phyloP scores from a whole-genome alignment of 208 protist species.

The Trypanosoma congolense region DNA sequence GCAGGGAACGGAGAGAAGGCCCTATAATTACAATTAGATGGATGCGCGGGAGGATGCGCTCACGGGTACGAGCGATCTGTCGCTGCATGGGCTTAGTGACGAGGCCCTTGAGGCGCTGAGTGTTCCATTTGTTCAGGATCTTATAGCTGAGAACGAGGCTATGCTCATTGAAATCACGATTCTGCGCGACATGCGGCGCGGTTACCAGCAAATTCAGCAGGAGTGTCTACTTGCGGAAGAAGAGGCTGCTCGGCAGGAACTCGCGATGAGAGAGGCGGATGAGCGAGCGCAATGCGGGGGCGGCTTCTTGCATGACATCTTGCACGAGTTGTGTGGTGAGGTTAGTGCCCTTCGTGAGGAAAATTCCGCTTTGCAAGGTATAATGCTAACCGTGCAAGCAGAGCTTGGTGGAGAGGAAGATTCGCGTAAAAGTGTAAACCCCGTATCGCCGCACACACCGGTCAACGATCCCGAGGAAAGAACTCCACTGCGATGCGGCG shows the following conservation, averaged over 20 bases:
- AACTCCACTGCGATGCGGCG: slow-evolving; percentile 21
- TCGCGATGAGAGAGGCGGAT: slow-evolving; percentile 6
- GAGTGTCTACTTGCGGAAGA: slow-evolving; percentile 17
- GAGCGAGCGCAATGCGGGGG: slow-evolving; percentile 1
- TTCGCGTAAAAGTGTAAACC: neutral
- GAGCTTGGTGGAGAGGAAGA: slow-evolving; percentile 21
- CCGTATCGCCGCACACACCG: neutral
- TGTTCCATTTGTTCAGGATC: slow-evolving; percentile 37
- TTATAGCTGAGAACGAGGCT: slow-evolving; percentile 47
- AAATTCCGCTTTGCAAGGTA: slow-evolving; percentile 32
- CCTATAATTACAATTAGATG: no score
- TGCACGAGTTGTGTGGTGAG: slow-evolving; percentile 13
- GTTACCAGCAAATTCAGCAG: slow-evolving; percentile 12
- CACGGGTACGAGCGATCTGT: no score
- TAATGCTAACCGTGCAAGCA: slow-evolving; percentile 43
- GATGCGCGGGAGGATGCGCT: no score
- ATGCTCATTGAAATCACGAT: slow-evolving; percentile 36
- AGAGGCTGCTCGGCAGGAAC: slow-evolving; percentile 10
- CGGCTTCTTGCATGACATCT: slow-evolving; percentile 8
- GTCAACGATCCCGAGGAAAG: slow-evolving; percentile 1
- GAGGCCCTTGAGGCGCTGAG: no score
- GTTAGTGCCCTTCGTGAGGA: slow-evolving; percentile 7
- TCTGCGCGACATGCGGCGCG: slow-evolving; percentile 13
- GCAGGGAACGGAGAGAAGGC: no score
- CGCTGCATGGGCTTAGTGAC: no score